Evolutionary conservation across 2,329 filamentous ascomycete species (phyloP), one percentile per base, ranked within the genome.

Genomic region (Purpureocillium lavendulum): DNA sequence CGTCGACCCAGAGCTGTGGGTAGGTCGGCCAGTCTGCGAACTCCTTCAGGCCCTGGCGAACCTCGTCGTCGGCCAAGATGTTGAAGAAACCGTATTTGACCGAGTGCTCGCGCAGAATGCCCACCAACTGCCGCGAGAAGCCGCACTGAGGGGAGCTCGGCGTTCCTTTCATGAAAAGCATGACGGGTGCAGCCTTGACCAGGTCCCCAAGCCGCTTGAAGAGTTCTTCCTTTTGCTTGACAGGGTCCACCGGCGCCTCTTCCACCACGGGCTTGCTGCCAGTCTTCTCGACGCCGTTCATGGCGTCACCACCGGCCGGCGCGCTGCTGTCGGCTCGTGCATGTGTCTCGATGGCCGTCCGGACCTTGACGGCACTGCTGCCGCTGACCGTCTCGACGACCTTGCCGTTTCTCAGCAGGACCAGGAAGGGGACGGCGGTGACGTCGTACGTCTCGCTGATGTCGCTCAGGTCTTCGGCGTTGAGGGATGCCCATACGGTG

Each of bases 71-170:
- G 47, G 92, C 92, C 52, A 98, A 66, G 48, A 98, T 98, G 60
- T 98, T 97, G 72, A 98, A 98, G 71, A 98, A 98, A 15, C 92
- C 92, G 61, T 97, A 98, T 60, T 94, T 87, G 44, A 98, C 84
- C 36, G 84, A 84, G 57, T 87, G 82, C 65, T 97, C 90, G 38
- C 92, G 77, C 53, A 98, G 66, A 35, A 98, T 77, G 18, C 71
- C 80, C 33, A 98, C 92, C 33, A 95, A 69, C 66, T 96, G 88
- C 50, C 90, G 73, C 49, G 87, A 94, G 66, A 98, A 98, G 3
- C 92, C 88, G 56, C 89, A 95, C 62, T 94, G 85, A 1, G 88
- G 88, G 26, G 79, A 75, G 48, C 81, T 86, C 0, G 88, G 88
- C 3, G 87, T 94, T n/a, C 88, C 89, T 69, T 95, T 95, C 87